Evolutionary conservation across 2,329 filamentous ascomycete species (phyloP), one percentile per base, ranked within the genome.

Genomic region (Blastomyces gilchristii): DNA sequence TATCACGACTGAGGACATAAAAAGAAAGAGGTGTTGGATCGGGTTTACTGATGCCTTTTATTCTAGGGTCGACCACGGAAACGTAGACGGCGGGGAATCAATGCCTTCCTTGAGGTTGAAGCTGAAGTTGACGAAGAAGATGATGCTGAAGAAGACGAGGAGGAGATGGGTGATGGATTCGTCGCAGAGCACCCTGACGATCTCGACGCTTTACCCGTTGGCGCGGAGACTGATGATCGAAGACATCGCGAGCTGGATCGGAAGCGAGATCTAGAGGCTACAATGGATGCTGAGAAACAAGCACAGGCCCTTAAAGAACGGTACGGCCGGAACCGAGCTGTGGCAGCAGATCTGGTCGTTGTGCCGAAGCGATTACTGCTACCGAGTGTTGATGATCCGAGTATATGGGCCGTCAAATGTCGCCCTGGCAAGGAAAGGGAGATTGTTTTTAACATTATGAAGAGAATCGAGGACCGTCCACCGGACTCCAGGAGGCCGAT

Each of bases 351-450:
- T 70, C 85, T 88, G 28, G 85, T 87, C 2, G 85, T 93, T 58
- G 87, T 96, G 2, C 91, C 92, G 25, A 92, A 93, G 75, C 85
- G 90, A 65, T 79, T 97, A 52, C 83, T 97, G 14, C 85, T 97
- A 53, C 94, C 94, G 4, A 94, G 90, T 70, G 92, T 97, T 59
- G 89, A 97, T 66, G 94, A 99, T 74, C 94, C 94, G 0, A 91
- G 90, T 70, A 97, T 99, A 72, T 99, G 91, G 90, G 91, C 89
- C 65, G 87, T 96, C 66, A 87, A 89, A 70, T 96, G 91, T 77
- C 94, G 94, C 74, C 90, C 94, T 68, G 93, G 93, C 70, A 99
- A 99, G 76, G 94, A 99, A 77, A 86, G 88, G 65, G 94, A 99
- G 72, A 88, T 96, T 47, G 83, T 99, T 61, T 89, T 91, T 72